Percentiles rank a stretch among this genome's conserved stretches.
Evolutionary conservation across 2,329 filamentous ascomycete species (phyloP).

Genomic region (Stromatinia cepivora): DNA sequence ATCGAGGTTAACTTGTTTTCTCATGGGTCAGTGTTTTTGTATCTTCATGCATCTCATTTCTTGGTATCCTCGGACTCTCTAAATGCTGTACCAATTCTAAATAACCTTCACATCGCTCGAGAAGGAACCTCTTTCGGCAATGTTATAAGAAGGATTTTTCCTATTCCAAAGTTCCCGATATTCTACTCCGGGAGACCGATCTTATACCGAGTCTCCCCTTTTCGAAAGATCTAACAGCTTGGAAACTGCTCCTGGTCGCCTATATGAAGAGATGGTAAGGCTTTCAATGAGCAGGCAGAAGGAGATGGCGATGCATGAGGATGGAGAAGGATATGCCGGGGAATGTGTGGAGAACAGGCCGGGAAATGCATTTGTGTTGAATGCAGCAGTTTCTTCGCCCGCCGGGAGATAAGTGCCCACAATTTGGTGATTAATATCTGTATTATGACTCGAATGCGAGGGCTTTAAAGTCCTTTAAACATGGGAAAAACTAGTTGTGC

Average conservation of each 20-base stretch:
- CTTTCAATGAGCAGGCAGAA: neutral
- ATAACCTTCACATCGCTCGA: neutral
- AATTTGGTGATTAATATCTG: neutral
- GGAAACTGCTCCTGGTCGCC: too few species aligned
- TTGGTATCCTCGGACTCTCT: neutral
- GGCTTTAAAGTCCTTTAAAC: too few species aligned
- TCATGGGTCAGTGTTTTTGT: neutral
- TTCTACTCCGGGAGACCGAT: neutral
- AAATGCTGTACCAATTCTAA: neutral
- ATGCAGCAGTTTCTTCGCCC: neutral
- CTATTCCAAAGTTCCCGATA: neutral
- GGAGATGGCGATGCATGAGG: neutral
- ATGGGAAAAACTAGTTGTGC: neutral
- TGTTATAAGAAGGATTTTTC: neutral
- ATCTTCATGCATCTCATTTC: neutral
- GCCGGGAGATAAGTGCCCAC: rapidly evolving
- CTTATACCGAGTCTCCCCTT: neutral
- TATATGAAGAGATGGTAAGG: neutral
- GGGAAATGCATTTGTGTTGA: neutral
- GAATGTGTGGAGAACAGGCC: neutral
- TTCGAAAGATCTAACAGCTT: neutral
- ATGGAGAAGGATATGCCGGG: neutral
- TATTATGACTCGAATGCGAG: too few species aligned
- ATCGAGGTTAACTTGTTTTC: neutral
- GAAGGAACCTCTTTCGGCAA: neutral